Conservation (phyloP, 768 basidiomycete species). For the Pholiota microspora region DNA sequence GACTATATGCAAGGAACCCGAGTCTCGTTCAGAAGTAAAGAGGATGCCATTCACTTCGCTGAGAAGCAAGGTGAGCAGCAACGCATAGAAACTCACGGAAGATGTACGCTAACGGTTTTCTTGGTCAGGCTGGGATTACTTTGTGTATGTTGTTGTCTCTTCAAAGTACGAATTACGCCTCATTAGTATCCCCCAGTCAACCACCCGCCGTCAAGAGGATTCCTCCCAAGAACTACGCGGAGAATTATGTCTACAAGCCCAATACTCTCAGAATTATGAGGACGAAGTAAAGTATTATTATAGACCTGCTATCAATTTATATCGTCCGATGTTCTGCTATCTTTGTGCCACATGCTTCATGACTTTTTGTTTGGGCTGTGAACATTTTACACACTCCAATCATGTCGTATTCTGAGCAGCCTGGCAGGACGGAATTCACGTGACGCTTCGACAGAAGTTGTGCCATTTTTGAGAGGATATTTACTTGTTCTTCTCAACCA, state of each 20-base stretch:
- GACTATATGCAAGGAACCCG: slow-evolving; percentile 96
- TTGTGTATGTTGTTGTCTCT: slow-evolving; percentile 56
- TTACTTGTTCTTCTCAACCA: slow-evolving; percentile 12
- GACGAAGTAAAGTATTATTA: slow-evolving; percentile 74
- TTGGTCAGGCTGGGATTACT: slow-evolving; percentile 84
- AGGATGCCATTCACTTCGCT: slow-evolving; percentile 91
- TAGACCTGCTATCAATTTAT: slow-evolving; percentile 1
- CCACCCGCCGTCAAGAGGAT: slow-evolving; percentile 59
- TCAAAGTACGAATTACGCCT: slow-evolving; percentile 1
- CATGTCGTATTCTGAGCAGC: too few relatives aligned
- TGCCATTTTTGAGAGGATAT: not conserved
- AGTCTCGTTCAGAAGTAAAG: slow-evolving; percentile 78
- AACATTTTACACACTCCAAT: too few relatives aligned
- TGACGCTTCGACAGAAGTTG: not conserved
- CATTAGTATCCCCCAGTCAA: slow-evolving; percentile 42
- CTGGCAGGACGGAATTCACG: not conserved
- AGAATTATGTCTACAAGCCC: slow-evolving; percentile 87
- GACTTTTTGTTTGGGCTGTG: not conserved
- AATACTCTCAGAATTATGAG: slow-evolving; percentile 77
- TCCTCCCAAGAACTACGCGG: slow-evolving; percentile 85
- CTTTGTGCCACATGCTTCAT: not conserved
- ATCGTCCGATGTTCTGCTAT: not conserved
- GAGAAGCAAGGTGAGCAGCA: slow-evolving; percentile 83
- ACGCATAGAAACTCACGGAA: not conserved
- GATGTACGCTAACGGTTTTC: not conserved